Conservation (phyloP, 352 stramenopile genomes). For the Phytophthora crassamura region DNA sequence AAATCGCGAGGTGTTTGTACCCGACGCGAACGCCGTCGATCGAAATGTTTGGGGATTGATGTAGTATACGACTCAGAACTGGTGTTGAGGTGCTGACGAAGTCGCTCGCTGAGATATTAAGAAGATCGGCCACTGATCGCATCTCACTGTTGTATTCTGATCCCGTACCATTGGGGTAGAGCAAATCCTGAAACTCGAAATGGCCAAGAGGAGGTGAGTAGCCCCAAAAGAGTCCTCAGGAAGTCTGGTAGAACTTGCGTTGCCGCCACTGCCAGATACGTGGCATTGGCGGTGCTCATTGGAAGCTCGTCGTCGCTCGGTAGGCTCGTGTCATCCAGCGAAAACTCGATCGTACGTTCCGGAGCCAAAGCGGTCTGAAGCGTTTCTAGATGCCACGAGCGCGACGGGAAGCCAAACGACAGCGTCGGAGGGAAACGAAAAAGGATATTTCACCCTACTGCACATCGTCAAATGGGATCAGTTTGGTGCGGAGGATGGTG, state of each 20-base stretch:
- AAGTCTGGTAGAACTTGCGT: background rate
- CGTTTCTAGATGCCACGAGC: slow-evolving; percentile 9
- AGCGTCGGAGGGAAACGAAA: background rate
- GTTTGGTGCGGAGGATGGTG: slow-evolving; percentile 23
- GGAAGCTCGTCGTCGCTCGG: slow-evolving; percentile 6
- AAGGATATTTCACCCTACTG: no score
- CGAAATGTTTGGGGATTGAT: slow-evolving; percentile 4
- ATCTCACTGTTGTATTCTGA: no score
- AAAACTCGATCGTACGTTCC: slow-evolving; percentile 2
- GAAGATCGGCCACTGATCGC: background rate
- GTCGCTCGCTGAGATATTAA: slow-evolving; percentile 1
- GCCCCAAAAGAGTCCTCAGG: no score
- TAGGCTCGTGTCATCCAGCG: background rate
- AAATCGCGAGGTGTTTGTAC: slow-evolving; percentile 17
- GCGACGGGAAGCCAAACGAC: slow-evolving; percentile 22
- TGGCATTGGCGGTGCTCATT: slow-evolving; percentile 13
- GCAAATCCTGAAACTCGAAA: no score
- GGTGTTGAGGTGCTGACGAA: slow-evolving; percentile 7
- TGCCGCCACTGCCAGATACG: slow-evolving; percentile 9
- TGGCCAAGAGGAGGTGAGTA: no score
- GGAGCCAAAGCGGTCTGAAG: background rate
- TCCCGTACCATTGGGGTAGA: no score
- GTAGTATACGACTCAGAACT: slow-evolving; percentile 4
- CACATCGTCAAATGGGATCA: background rate
- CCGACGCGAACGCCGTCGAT: background rate